Evolutionary conservation across 805 yeast species (phyloP).

Genomic region (Hanseniaspora nectarophila): DNA sequence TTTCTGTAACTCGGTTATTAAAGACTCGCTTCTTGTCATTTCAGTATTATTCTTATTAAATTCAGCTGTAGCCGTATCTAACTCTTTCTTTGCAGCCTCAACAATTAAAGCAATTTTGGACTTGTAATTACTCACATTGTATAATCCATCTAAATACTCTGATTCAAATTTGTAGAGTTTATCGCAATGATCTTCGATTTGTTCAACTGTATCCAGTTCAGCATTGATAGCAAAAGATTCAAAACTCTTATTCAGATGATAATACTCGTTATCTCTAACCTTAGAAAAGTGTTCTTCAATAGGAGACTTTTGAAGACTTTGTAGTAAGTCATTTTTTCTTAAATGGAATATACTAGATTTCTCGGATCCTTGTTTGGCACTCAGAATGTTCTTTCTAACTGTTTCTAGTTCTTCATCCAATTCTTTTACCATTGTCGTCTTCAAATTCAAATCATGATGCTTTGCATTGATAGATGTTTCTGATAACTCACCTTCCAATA

Average conservation of each 20-base stretch:
- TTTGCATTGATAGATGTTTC: neutral
- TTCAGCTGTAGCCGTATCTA: neutral
- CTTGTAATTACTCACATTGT: neutral
- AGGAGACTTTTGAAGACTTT: neutral
- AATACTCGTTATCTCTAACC: neutral
- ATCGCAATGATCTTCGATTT: neutral
- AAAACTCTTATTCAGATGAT: neutral
- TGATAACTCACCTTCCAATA: neutral
- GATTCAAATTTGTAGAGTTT: neutral
- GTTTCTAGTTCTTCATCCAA: conserved; percentile 41
- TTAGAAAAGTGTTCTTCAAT: neutral
- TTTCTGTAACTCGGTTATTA: neutral
- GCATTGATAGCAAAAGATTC: neutral
- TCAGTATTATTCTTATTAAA: neutral
- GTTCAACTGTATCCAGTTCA: neutral
- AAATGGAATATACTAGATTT: conserved; percentile 42
- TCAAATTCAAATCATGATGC: neutral
- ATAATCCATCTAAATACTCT: neutral
- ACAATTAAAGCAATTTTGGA: neutral
- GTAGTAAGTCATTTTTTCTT: conserved; percentile 19
- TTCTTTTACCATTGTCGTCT: neutral
- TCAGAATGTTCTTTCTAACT: conserved; percentile 38
- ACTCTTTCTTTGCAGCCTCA: neutral
- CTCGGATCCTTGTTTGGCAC: conserved; percentile 48
- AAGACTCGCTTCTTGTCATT: neutral